Base-by-base conservation (phyloP, 331 rosid species). In the Quercus phellos region DNA sequence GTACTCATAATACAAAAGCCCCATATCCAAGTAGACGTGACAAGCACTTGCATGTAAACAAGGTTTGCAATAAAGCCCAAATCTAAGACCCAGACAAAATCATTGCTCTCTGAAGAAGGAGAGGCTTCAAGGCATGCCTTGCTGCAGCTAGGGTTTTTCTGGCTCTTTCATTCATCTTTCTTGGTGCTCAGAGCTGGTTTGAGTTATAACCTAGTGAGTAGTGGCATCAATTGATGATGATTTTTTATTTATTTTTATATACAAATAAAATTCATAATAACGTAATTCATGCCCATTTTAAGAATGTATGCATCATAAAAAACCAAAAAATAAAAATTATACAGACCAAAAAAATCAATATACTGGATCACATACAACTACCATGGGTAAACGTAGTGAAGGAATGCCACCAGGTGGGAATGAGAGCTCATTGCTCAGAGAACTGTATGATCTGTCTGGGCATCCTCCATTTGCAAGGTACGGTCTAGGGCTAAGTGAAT, bases 331-430 rank as follows among this genome's bases (percentile, higher is more conserved):
- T 3, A 66, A 6, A 9, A 18, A 18, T 24, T 30, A 16, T 11
- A 29, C 22, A 30, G 22, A 5, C 22, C 24, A 51, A 11, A 50
- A 55, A 79, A 66, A n/a, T 32, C 77, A 63, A 74, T 29, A 56
- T 24, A 73, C 68, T 56, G 81, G 79, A 78, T 71, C 78, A 58
- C 84, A 80, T 83, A 87, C 89, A 82, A 90, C 91, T 92, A 94
- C 98, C 94, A 79, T 80, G 14, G 98, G 98, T 70, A 94, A 78
- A 83, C 82, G 93, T 77, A 94, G 84, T 0, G 90, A 87, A 30
- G 95, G 88, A 68, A 90, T 66, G 79, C 98, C 98, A 77, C 91
- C 98, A 0, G 90, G 82, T 61, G 99, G 96, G 80, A 90, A 85
- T 78, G 90, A 83, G 43, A 88, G 80, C 76, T 94, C 95, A 51